Evolutionary conservation across 2,329 filamentous ascomycete species (phyloP), one percentile per base, ranked within the genome.

Genomic region (Neonectria hederae): DNA sequence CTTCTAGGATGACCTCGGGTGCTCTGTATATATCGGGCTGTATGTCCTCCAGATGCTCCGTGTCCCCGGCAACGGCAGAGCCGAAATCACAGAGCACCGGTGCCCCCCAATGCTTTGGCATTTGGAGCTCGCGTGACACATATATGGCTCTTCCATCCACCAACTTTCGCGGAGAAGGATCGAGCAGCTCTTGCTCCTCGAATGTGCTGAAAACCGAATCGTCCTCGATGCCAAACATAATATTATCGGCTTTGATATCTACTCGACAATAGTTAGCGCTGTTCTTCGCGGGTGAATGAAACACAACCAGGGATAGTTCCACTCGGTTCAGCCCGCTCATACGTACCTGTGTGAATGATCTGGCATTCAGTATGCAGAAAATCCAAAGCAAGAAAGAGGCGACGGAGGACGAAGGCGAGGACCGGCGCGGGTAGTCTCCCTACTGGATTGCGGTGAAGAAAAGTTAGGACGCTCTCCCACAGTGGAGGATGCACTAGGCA

Each of bases 71-170:
- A 11, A 83, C 73, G 9, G 82, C 83, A 0, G 82, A 82, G 13
- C 83, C 83, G 66, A 87, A 83, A 65, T 87, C 84, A 62, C 83
- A 84, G 7, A 86, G 74, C 1, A 84, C 75, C 0, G 79, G 78
- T 0, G 67, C 71, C 1, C 79, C 79, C 28, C 64, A 59, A 8
- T 67, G 48, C 5, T 74, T 75, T 1, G 79, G 78, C 54, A 77
- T 72, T 62, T 66, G 58, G 5, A 84, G 75, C 21, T 77, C 69
- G 4, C 77, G 80, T 5, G 82, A 85, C 0, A 71, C 19, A 59
- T 85, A 84, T 5, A 85, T 81, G 4, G 32, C 73, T 67, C 79
- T 76, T 19, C 74, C 80, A 10, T 78, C 77, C 4, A 81, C 3
- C 9, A 78, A 65, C 57, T 86, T 86, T 13, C 82, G 74, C 0